phyloP scores from a whole-genome alignment of 2,329 filamentous ascomycete genomes.

The Amesomyces nigricolor region DNA sequence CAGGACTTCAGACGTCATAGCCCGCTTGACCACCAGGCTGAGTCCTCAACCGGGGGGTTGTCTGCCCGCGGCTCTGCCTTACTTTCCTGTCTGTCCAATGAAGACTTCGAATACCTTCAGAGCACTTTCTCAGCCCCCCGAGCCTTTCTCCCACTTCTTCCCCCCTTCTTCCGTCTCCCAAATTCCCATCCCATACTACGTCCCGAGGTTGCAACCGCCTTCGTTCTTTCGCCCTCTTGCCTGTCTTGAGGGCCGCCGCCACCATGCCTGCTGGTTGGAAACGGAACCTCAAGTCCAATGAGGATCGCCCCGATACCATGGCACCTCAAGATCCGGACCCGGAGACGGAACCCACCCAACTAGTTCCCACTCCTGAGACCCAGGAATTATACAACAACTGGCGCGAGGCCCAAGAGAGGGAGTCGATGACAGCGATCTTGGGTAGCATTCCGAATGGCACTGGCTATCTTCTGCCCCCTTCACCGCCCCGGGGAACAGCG shows the following conservation, averaged over 20 bases:
- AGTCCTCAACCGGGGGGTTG: not conserved
- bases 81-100: not conserved
- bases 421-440: not conserved
- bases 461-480: constrained; percentile 7
- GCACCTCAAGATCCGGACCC: not conserved
- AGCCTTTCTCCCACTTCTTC: not conserved
- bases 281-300: constrained; percentile 3
- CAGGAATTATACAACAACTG: constrained; percentile 23
- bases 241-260: not conserved
- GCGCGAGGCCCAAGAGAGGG: constrained; percentile 18
- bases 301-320: constrained; percentile 1
- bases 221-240: too few relatives aligned
- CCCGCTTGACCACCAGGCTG: not conserved
- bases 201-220: not conserved
- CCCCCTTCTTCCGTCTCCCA: not conserved
- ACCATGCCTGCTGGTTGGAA: constrained; percentile 4
- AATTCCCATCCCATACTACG: too few relatives aligned
- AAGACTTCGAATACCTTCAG: not conserved
- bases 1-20: not conserved
- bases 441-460: not conserved
- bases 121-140: not conserved
- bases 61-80: constrained; percentile 13
- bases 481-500: constrained; percentile 10
- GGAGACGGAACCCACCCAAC: not conserved
- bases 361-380: constrained; percentile 14